phyloP scores from a whole-genome alignment of 331 rosid genomes.

The Acacia pycnantha region DNA sequence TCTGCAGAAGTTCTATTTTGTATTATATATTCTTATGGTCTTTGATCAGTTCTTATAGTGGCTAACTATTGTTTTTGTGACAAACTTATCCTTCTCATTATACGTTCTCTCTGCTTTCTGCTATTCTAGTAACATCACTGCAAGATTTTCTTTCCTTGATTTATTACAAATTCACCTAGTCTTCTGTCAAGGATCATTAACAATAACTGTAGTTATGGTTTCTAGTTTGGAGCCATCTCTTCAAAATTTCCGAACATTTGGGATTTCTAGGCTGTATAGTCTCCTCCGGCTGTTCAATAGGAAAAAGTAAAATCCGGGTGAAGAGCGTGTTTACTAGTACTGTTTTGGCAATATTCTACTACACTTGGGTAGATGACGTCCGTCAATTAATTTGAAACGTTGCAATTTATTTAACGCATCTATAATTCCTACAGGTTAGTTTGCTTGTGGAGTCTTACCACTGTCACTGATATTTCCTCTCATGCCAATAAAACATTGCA shows the following conservation, averaged over 20 bases:
- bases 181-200: neutral
- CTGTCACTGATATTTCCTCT: constrained; percentile 13
- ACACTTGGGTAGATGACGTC: neutral
- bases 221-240: neutral
- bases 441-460: constrained; percentile 7
- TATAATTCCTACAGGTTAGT: neutral
- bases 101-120: neutral
- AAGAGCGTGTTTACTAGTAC: neutral
- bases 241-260: neutral
- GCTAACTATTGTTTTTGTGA: neutral
- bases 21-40: neutral
- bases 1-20: neutral
- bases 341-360: neutral
- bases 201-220: neutral
- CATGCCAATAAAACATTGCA: constrained; percentile 40
- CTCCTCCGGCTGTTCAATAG: neutral
- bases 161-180: neutral
- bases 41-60: neutral
- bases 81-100: neutral
- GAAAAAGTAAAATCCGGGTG: neutral
- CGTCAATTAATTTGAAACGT: neutral
- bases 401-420: constrained; percentile 4
- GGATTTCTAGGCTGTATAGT: neutral
- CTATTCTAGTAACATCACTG: neutral
- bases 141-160: neutral